Conservation (phyloP, 768 basidiomycete genomes). For the Gymnopilus dilepis region DNA sequence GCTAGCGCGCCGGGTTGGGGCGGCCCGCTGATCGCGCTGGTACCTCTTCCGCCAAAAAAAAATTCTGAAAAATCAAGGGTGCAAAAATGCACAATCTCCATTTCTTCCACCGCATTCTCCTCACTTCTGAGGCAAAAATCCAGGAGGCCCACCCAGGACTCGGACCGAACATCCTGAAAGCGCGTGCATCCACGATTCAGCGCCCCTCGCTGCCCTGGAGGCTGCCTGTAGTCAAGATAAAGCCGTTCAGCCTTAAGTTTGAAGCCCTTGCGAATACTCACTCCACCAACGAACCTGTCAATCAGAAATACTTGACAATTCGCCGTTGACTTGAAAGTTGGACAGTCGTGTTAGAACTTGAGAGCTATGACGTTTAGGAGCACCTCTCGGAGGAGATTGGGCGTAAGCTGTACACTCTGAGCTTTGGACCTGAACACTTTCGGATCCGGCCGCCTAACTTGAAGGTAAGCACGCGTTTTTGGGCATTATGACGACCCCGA, state of each 20-base stretch:
- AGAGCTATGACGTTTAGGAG: conserved; percentile 6
- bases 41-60: neutral
- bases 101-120: neutral
- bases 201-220: no score
- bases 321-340: neutral
- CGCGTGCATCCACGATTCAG: neutral
- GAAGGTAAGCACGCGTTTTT: no score
- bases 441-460: neutral
- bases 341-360: neutral
- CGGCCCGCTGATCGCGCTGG: neutral
- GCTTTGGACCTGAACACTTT: no score
- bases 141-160: neutral
- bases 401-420: neutral
- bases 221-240: neutral
- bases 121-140: neutral
- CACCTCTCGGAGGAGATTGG: neutral
- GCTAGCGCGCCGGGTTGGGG: neutral
- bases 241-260: conserved; percentile 1
- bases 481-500: neutral
- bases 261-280: neutral
- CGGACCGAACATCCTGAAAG: conserved; percentile 5
- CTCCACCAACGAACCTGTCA: neutral
- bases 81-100: neutral
- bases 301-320: neutral
- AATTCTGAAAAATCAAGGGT: neutral